Evolutionary conservation across 768 basidiomycete genomes (phyloP), one percentile per base, ranked within the genome.

Genomic region (Tylopilus rubrobrunneus): DNA sequence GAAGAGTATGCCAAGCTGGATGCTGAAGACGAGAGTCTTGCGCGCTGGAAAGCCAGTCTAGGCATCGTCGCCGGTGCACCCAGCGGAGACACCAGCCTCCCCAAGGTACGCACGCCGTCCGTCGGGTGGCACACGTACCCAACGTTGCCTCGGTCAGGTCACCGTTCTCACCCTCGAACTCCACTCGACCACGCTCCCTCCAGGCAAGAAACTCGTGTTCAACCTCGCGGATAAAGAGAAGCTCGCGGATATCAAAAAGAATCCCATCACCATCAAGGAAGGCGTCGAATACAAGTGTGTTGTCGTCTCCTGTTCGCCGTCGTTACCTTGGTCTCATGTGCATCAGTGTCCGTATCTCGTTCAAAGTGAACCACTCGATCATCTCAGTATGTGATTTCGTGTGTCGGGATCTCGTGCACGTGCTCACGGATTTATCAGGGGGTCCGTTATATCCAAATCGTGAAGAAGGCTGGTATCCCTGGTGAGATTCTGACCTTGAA

Each of bases 11-110:
- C 90, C 25, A 73, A 85, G 37, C 82, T 96, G 42, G 95, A 97
- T 73, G 85, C 87, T 29, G 78, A 89, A 56, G 95, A 98, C 68
- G 95, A 97, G 73, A 92, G 90, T 69, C 80, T 98, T 63, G 85
- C 87, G 31, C 85, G 92, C 58, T 98, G 96, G 96, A 98, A 98
- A 70, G 92, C 91, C 37, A 92, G 87, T 49, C 79, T 98, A 27
- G 96, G 96, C 49, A 84, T 98, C 56, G 78, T 81, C 48, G 78
- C 83, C 33, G 84, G 80, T 28, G 75, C 67, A 19, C 27, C 67
- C 5, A 28, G 46, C 14, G 73, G 66, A 19, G 64, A 74, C 52
- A 68, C 74, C 14, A 71, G 56, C 60, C 83, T 82, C 14, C 88
- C 89, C 48, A 91, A 90, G 82, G 92, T 87, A 57, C 40, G 66